These are phyloP conservation scores for Zea luxurians DNA, from an alignment of 176 grass and related monocot species.

Conservation along the genomic window DNA sequence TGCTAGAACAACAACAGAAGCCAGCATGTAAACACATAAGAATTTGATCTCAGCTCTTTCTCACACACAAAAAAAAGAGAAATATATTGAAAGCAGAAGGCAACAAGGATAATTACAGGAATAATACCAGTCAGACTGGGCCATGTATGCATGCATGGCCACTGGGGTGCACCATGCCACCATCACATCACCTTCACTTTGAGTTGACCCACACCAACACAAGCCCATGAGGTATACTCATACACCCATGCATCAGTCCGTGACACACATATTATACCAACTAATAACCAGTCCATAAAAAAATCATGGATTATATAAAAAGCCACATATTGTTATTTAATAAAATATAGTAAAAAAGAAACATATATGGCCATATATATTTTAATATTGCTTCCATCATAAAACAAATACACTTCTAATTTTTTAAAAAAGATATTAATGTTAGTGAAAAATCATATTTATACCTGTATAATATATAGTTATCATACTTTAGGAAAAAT, in stretches of 20 bases:
- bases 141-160: neutral
- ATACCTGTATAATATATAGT: too few species aligned
- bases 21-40: neutral
- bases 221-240: slow-evolving; percentile 20
- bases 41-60: neutral
- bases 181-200: slow-evolving; percentile 37
- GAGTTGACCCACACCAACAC: slow-evolving; percentile 38
- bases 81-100: neutral
- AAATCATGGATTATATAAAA: neutral
- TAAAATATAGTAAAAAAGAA: slow-evolving; percentile 3
- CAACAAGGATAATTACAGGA: neutral
- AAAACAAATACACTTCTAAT: too few species aligned
- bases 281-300: neutral
- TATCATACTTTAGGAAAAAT: too few species aligned
- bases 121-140: neutral
- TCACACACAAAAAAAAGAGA: neutral
- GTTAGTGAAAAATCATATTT: too few species aligned
- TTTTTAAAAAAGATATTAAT: too few species aligned
- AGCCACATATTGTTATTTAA: neutral
- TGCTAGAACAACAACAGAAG: neutral
- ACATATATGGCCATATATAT: neutral
- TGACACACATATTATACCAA: slow-evolving; percentile 5
- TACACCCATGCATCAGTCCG: slow-evolving; percentile 16
- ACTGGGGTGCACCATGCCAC: neutral
- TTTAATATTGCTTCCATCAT: too few species aligned